Evolutionary conservation across 257 asterid genomes (phyloP), one percentile per base, ranked within the genome.

Genomic region (Galeopsis tetrahit): DNA sequence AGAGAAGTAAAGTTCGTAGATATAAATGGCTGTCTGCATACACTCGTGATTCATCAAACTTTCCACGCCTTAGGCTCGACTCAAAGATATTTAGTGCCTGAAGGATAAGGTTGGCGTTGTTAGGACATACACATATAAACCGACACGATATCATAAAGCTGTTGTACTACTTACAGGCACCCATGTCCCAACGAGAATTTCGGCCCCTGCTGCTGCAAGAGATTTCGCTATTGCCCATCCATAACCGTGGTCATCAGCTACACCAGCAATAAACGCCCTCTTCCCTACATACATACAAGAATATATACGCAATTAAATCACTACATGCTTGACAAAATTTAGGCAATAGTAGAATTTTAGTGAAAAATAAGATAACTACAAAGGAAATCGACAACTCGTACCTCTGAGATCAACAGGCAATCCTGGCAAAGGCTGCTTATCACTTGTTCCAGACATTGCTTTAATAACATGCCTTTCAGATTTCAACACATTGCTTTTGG

Each of bases 201-300:
- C 97, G 68, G 98, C 97, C 73, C 98, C 98, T 1, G 98, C 97
- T 70, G 97, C 96, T 42, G 96, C 96, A 74, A 94, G 96, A 68
- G 98, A 83, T 80, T 91, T 94, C 64, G 98, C 97, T 36, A 94
- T 89, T 66, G 97, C 97, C 97, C 98, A 94, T 65, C 98, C 98
- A 53, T 94, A 94, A 49, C 98, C 98, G 76, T 91, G 87, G 75
- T 94, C 98, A 73, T 91, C 98, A 71, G 93, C 98, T 62, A 94
- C 71, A 57, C 98, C 98, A 78, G 98, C 98, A 69, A 91, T 88
- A 73, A 94, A 94, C 5, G 99, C 98, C 81, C 98, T 90, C 83
- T 95, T 95, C 31, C 98, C 98, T 95, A 87, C 76, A 80, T 5
- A 42, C 15, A 53, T 17, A 21, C 10, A 63, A 34, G n/a, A 11